Evolutionary conservation across 2,329 filamentous ascomycete species (phyloP).

Genomic region (Rugonectria rugulosa): DNA sequence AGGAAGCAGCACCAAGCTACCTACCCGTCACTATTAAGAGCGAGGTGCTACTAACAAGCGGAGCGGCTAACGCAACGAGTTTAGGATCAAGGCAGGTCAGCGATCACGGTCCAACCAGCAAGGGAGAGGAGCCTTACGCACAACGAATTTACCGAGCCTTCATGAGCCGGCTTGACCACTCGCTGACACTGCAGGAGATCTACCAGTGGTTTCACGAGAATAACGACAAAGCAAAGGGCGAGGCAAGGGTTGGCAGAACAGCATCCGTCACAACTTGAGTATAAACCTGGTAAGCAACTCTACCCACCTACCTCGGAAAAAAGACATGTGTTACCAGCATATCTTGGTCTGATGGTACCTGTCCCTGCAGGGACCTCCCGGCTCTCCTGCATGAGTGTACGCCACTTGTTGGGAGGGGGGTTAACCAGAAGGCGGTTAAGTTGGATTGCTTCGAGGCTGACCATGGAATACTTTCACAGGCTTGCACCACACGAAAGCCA

Average conservation of each 20-base stretch:
- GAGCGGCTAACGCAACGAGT: conserved; percentile 15
- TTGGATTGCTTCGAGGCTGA: neutral
- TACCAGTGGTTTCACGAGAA: conserved; percentile 90
- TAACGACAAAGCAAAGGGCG: conserved; percentile 77
- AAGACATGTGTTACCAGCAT: conserved; percentile 22
- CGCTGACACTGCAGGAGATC: conserved; percentile 83
- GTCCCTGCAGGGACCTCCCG: conserved; percentile 7
- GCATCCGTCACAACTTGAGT: conserved; percentile 92
- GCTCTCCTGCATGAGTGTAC: conserved; percentile 22
- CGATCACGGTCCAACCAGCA: conserved; percentile 19
- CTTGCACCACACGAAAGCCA: conserved; percentile 50
- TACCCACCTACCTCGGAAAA: conserved; percentile 13
- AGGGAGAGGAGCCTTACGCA: conserved; percentile 75
- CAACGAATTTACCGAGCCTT: conserved; percentile 81
- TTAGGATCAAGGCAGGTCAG: conserved; percentile 20
- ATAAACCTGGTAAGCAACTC: conserved; percentile 82
- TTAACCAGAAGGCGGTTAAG: too few species aligned
- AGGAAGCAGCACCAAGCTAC: conserved; percentile 24
- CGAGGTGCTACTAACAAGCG: conserved; percentile 6
- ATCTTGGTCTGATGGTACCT: conserved; percentile 23
- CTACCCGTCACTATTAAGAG: conserved; percentile 21
- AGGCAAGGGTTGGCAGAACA: conserved; percentile 90
- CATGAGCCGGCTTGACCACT: conserved; percentile 68
- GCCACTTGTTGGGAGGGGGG: conserved; percentile 15
- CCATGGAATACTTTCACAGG: conserved; percentile 36